A percentile compares a stretch with the other conserved stretches of the same genome.
These are phyloP conservation scores for Talaromyces thailandensis DNA, from an alignment of 495 filamentous ascomycete species.

Conservation along the genomic window DNA sequence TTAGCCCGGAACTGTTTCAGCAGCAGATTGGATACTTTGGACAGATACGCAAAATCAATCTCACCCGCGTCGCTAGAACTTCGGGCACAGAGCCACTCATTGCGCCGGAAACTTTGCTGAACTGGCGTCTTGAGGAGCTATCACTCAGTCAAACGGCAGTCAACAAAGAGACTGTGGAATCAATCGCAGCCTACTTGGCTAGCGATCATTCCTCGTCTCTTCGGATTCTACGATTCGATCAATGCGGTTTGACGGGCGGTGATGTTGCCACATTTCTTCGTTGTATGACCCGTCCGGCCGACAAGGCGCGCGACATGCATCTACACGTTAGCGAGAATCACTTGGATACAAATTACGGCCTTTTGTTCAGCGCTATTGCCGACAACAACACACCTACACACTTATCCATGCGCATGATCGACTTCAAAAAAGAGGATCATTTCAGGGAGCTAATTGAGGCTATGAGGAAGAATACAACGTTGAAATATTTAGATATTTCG, in stretches of 20 bases:
- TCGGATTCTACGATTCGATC: slow-evolving; percentile 61
- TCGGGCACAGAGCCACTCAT: slow-evolving; percentile 57
- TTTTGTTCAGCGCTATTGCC: slow-evolving; percentile 61
- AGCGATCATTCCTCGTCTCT: slow-evolving; percentile 56
- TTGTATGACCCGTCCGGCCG: slow-evolving; percentile 50
- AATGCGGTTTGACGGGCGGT: slow-evolving; percentile 70
- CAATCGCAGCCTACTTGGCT: slow-evolving; percentile 55
- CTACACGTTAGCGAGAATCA: slow-evolving; percentile 75
- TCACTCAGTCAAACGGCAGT: slow-evolving; percentile 56
- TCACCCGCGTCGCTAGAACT: slow-evolving; percentile 58
- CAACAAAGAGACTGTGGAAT: slow-evolving; percentile 44
- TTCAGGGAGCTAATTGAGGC: slow-evolving; percentile 69
- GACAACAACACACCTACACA: slow-evolving; percentile 56
- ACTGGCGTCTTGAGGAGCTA: slow-evolving; percentile 71
- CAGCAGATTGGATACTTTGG: slow-evolving; percentile 56
- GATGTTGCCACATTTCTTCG: slow-evolving; percentile 72
- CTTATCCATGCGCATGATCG: slow-evolving; percentile 76
- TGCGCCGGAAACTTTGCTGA: slow-evolving; percentile 53
- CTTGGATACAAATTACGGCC: slow-evolving; percentile 61
- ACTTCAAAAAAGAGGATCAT: slow-evolving; percentile 67
- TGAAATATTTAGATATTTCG: slow-evolving; percentile 76
- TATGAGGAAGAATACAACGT: slow-evolving; percentile 60
- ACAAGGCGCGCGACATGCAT: slow-evolving; percentile 56
- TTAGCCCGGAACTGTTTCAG: slow-evolving; percentile 55
- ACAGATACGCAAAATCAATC: slow-evolving; percentile 61